Base-by-base conservation (phyloP, 148 eudicot species). In the Arbutus unedo region DNA sequence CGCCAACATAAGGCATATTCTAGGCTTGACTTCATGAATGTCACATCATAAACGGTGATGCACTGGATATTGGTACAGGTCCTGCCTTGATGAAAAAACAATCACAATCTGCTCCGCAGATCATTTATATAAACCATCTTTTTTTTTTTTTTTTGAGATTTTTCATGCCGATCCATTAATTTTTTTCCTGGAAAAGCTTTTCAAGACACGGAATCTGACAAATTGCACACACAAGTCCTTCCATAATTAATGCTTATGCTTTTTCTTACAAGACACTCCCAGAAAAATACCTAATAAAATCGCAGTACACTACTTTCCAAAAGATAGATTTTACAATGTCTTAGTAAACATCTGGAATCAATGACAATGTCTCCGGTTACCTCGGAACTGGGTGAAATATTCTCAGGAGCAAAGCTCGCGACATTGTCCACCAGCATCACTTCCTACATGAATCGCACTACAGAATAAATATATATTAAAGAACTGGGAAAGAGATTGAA, bases 371-470 rank as follows among this genome's bases (percentile, higher is more conserved):
- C 38, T 45, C 21, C 57, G 45, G 4, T 14, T 67, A 83, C 98
- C 93, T 92, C 93, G 4, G 74, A 76, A 88, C 81, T 79, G 25
- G 82, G 70, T 54, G 91, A 87, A 38, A 44, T 43, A 81, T 87
- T 89, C 87, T 85, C 98, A 47, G 79, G 55, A 79, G 88, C 43
- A 67, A 82, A 75, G 84, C 76, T 83, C 55, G 79, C 77, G 13
- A 84, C 90, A 88, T 88, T 86, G 41, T 87, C 93, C 9, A 82
- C 89, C 13, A 85, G 81, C 77, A 88, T 89, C 79, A 76, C 84
- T 81, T 91, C 93, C 95, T 94, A 91, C 76, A 86, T 55, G 71
- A 56, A 48, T 19, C 38, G 68, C 43, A 81, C 8, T 31, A 15
- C 53, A 64, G 53, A 16, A 74, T 53, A 76, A 80, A 67, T 6